A percentile compares a stretch with the other conserved stretches of the same genome.
phyloP scores from a whole-genome alignment of 371 early-diverging fungal species.

The Mortierella polycephala region DNA sequence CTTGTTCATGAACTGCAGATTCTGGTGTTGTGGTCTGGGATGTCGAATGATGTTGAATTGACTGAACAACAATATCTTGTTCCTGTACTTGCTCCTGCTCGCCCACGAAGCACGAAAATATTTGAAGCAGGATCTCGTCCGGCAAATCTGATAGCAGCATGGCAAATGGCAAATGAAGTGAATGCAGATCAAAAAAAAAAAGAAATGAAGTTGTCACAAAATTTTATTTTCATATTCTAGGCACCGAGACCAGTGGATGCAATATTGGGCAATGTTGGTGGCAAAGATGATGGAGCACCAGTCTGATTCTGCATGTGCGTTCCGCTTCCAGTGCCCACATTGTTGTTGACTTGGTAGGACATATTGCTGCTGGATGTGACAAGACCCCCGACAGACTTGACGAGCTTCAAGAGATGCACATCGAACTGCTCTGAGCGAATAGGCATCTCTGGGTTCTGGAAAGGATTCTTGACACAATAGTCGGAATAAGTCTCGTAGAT shows the following conservation, averaged over 20 bases:
- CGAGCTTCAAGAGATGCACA: slow-evolving; percentile 76
- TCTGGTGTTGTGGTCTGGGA: neutral
- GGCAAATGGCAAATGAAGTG: slow-evolving; percentile 84
- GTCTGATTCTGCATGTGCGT: slow-evolving; percentile 5
- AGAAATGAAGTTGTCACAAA: slow-evolving; percentile 94
- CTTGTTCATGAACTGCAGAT: too few species aligned
- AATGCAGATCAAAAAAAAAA: slow-evolving; percentile 94
- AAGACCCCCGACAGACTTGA: slow-evolving; percentile 57
- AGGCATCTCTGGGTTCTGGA: slow-evolving; percentile 99
- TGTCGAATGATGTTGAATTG: neutral
- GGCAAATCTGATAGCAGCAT: slow-evolving; percentile 48
- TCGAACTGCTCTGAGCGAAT: slow-evolving; percentile 97
- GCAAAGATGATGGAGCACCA: neutral
- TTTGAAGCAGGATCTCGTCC: slow-evolving; percentile 23
- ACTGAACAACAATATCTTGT: too few species aligned
- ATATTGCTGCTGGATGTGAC: slow-evolving; percentile 15
- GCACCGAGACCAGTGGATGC: slow-evolving; percentile 33
- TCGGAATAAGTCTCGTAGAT: slow-evolving; percentile 95
- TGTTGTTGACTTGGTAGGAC: slow-evolving; percentile 10
- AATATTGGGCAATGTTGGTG: slow-evolving; percentile 37
- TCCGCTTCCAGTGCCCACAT: neutral
- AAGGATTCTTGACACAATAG: slow-evolving; percentile 98
- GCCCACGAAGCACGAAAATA: slow-evolving; percentile 18
- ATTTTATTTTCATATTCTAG: slow-evolving; percentile 56
- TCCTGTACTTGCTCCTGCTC: neutral